Evolutionary conservation across 768 basidiomycete genomes (phyloP).

Genomic region (Agaricus sinodeliciosus): DNA sequence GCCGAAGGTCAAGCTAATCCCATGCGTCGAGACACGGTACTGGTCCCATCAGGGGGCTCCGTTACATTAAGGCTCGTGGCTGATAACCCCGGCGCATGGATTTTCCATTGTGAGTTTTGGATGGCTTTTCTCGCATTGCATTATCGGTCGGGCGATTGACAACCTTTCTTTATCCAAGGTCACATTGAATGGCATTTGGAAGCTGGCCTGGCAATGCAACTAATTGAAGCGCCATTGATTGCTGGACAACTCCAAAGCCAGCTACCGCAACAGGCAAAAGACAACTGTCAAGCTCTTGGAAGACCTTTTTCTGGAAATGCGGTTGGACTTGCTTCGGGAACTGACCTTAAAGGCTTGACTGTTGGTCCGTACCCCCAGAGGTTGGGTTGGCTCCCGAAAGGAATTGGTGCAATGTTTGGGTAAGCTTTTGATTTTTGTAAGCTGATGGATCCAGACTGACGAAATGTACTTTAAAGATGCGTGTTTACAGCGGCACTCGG

Average conservation of each 20-base stretch:
- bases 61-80: conserved; percentile 75
- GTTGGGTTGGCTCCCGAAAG: conserved; percentile 66
- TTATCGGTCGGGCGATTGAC: not conserved
- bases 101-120: conserved; percentile 64
- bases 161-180: conserved; percentile 30
- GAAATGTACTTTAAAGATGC: conserved; percentile 38
- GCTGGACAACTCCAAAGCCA: conserved; percentile 47
- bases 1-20: conserved; percentile 80
- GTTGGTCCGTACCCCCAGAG: conserved; percentile 70
- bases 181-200: conserved; percentile 87
- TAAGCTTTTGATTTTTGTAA: conserved; percentile 25
- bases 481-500: conserved; percentile 81
- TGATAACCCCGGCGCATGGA: conserved; percentile 91
- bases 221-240: conserved; percentile 75
- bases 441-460: conserved; percentile 9
- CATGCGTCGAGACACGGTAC: conserved; percentile 85
- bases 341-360: conserved; percentile 60
- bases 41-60: conserved; percentile 60
- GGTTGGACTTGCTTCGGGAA: conserved; percentile 66
- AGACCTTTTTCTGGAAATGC: conserved; percentile 74
- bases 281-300: conserved; percentile 67
- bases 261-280: conserved; percentile 53
- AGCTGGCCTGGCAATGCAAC: conserved; percentile 75
- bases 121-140: not conserved
- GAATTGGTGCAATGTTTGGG: conserved; percentile 72